phyloP scores from a whole-genome alignment of 192 early-diverging fungal species.

The Podila clonocystis region DNA sequence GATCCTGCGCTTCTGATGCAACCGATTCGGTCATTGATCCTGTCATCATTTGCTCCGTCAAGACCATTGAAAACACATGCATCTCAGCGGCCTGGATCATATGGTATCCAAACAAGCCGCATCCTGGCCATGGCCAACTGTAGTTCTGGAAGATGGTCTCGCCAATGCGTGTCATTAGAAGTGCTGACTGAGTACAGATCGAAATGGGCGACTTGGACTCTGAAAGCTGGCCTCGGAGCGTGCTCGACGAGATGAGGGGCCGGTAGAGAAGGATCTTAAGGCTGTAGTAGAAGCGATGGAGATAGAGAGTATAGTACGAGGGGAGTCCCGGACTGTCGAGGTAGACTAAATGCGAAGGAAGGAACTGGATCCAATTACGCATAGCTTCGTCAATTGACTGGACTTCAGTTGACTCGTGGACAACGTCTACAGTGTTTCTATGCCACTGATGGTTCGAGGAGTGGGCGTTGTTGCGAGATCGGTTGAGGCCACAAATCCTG shows the following conservation, averaged over 20 bases:
- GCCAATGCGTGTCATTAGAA: conserved; percentile 26
- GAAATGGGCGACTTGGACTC: conserved; percentile 14
- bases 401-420: no score
- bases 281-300: conserved; percentile 45
- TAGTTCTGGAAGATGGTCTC: conserved; percentile 35
- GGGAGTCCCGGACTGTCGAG: not conserved
- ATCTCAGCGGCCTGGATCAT: conserved; percentile 38
- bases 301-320: conserved; percentile 36
- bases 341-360: not conserved
- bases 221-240: conserved; percentile 5
- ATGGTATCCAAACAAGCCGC: conserved; percentile 36
- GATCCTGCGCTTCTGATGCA: not conserved
- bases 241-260: conserved; percentile 11
- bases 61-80: conserved; percentile 24
- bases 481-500: conserved; percentile 34
- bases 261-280: conserved; percentile 30
- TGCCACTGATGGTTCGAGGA: not conserved
- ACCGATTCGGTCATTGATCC: not conserved
- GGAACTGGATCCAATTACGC: not conserved
- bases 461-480: not conserved
- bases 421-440: no score
- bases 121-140: conserved; percentile 47
- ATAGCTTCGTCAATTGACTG: not conserved
- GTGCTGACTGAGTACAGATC: conserved; percentile 13
- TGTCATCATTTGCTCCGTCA: not conserved